Conservation (phyloP, 2,329 filamentous ascomycete genomes). For the Fusarium austroafricanum region DNA sequence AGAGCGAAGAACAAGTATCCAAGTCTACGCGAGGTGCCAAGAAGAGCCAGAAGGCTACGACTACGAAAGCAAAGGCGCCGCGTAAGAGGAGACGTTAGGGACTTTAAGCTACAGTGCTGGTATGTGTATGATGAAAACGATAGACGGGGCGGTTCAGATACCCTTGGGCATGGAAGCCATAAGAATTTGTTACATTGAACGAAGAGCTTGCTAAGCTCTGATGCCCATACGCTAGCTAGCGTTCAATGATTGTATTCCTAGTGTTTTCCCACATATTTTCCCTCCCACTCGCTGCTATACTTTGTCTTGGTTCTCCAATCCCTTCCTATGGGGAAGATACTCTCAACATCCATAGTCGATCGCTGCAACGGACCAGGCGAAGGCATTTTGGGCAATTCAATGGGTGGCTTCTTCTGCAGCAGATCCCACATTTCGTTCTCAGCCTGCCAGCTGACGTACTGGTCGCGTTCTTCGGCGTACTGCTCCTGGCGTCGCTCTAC, state of each 20-base stretch:
- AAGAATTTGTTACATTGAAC: not conserved
- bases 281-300: slow-evolving; percentile 59
- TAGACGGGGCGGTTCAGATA: slow-evolving; percentile 16
- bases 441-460: slow-evolving; percentile 53
- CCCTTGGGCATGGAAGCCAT: slow-evolving; percentile 16
- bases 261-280: not conserved
- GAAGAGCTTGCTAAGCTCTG: not conserved
- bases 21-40: slow-evolving; percentile 52
- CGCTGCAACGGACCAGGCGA: slow-evolving; percentile 46
- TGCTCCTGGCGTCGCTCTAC: slow-evolving; percentile 57
- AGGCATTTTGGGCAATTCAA: slow-evolving; percentile 48
- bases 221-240: not conserved
- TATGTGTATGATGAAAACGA: not conserved
- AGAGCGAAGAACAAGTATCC: slow-evolving; percentile 54
- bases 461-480: slow-evolving; percentile 58
- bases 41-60: slow-evolving; percentile 48
- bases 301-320: slow-evolving; percentile 55
- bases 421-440: slow-evolving; percentile 61
- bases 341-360: slow-evolving; percentile 50
- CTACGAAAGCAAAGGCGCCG: slow-evolving; percentile 47
- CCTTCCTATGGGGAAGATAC: slow-evolving; percentile 51
- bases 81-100: slow-evolving; percentile 48
- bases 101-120: slow-evolving; percentile 35
- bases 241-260: not conserved
- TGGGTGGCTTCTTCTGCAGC: slow-evolving; percentile 54